A percentile compares a stretch with the other conserved stretches of the same genome.
phyloP scores from a whole-genome alignment of 148 eudicot species.

The Oxyria digyna region DNA sequence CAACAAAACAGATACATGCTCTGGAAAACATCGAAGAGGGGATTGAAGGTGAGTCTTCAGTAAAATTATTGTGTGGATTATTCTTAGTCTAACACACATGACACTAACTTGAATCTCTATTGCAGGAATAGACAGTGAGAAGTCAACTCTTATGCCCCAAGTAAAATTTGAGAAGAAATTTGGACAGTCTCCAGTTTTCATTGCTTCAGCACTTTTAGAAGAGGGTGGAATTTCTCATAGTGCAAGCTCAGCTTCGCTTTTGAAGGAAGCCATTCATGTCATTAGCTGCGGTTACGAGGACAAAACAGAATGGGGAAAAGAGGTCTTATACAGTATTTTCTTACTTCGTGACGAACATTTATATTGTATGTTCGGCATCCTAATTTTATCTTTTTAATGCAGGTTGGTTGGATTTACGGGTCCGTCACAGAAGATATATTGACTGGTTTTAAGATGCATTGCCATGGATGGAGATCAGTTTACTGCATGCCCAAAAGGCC shows the following conservation, averaged over 20 bases:
- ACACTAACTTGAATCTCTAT: neutral
- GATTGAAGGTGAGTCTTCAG: slow-evolving; percentile 56
- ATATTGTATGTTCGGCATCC: neutral
- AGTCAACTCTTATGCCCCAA: slow-evolving; percentile 71
- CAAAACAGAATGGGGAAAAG: slow-evolving; percentile 95
- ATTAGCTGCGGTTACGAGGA: slow-evolving; percentile 96
- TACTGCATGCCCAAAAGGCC: slow-evolving; percentile 87
- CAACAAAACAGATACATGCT: slow-evolving; percentile 68
- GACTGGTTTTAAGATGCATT: slow-evolving; percentile 96
- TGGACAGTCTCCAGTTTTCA: slow-evolving; percentile 87
- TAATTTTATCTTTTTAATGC: neutral
- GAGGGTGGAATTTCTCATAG: slow-evolving; percentile 65
- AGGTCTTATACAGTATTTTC: slow-evolving; percentile 14
- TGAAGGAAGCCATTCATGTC: slow-evolving; percentile 94
- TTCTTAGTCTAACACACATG: neutral
- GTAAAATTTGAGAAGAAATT: slow-evolving; percentile 77
- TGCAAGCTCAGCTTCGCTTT: slow-evolving; percentile 56
- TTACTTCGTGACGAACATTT: neutral
- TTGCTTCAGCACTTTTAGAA: slow-evolving; percentile 76
- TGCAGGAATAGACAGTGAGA: slow-evolving; percentile 72
- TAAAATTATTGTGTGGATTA: neutral
- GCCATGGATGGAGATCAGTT: slow-evolving; percentile 93
- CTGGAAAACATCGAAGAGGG: slow-evolving; percentile 96
- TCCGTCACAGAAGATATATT: slow-evolving; percentile 93
- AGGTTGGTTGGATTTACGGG: slow-evolving; percentile 98